Evolutionary conservation across 148 eudicot species (phyloP), one percentile per base, ranked within the genome.

Genomic region (Cornus kousa): DNA sequence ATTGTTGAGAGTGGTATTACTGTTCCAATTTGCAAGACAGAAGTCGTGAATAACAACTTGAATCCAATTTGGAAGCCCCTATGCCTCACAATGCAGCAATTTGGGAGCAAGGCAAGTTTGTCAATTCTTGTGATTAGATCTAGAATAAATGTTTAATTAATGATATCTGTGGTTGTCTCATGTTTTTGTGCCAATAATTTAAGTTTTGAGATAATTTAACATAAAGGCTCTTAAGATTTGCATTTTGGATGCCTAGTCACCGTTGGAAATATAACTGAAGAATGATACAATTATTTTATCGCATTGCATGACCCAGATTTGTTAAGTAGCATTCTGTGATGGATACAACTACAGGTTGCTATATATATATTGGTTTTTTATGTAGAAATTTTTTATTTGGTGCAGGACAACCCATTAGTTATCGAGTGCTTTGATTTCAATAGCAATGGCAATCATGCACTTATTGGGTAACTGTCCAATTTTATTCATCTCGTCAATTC

Each of bases 21-120:
- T 73, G 75, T 96, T 77, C 94, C 95, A n/a, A 87, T 96, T 73
- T 94, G 92, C 89, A 96, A 92, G 90, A 92, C 98, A 19, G 99
- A 96, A 82, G 95, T 87, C 35, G 82, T 92, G 78, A 81, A 88
- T 78, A 88, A 94, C 85, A 92, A 94, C 85, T 86, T 96, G 87
- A 90, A 92, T 83, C 99, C 99, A 40, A 75, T 80, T 28, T 96
- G 98, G 98, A 94, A 87, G 87, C 98, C 93, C 12, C 79, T 94
- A 53, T 85, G 89, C 74, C 83, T 96, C 75, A 90, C 91, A 59
- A 90, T 88, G 83, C 97, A 90, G 78, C 98, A 91, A 73, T 89
- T 82, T 85, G 91, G 82, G 24, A 92, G 94, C 91, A 92, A 92
- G 95, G 99, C 81, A 83, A 86, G 88, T 73, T 59, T 81, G 72